phyloP scores from a whole-genome alignment of 495 filamentous ascomycete genomes.

The Schizothecium vesticola region DNA sequence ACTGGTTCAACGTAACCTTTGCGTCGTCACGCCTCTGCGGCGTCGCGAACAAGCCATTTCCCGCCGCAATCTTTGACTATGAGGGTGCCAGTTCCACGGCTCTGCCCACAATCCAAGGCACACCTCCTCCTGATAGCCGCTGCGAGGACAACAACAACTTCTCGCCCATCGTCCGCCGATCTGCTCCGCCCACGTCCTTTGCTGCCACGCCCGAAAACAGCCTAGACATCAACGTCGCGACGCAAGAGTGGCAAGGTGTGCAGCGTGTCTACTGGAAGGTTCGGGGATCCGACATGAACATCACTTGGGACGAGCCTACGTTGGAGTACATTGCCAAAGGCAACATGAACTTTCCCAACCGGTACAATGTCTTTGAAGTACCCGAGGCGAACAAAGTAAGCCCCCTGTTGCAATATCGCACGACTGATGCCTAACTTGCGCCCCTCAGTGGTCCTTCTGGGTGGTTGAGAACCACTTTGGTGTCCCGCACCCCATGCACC shows the following conservation, averaged over 20 bases:
- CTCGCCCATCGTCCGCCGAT: constrained; percentile 11
- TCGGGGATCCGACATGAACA: constrained; percentile 19
- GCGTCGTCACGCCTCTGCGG: constrained; percentile 5
- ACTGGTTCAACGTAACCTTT: constrained; percentile 14
- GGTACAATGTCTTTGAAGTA: constrained; percentile 35
- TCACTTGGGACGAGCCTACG: constrained; percentile 30
- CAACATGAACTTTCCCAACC: constrained; percentile 27
- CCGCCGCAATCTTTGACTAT: constrained; percentile 16
- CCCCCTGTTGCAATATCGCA: constrained; percentile 30
- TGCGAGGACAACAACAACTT: constrained; percentile 13
- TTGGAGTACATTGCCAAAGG: constrained; percentile 35
- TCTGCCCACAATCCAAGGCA: constrained; percentile 7
- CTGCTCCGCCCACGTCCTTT: constrained; percentile 1
- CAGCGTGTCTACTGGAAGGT: constrained; percentile 25
- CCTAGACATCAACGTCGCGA: constrained; percentile 6
- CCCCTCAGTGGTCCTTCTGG: constrained; percentile 37
- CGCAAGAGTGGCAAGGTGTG: constrained; percentile 7
- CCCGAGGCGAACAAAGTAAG: constrained; percentile 36
- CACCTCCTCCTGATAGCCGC: constrained; percentile 3
- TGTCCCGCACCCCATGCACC: constrained; percentile 44
- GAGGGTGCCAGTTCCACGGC: constrained; percentile 8
- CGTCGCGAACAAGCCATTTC: background rate
- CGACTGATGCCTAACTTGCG: constrained; percentile 12
- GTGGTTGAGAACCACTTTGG: constrained; percentile 30
- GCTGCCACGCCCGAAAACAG: constrained; percentile 4